Conservation (phyloP, 2,329 filamentous ascomycete genomes). For the Paraconiothyrium sp. region DNA sequence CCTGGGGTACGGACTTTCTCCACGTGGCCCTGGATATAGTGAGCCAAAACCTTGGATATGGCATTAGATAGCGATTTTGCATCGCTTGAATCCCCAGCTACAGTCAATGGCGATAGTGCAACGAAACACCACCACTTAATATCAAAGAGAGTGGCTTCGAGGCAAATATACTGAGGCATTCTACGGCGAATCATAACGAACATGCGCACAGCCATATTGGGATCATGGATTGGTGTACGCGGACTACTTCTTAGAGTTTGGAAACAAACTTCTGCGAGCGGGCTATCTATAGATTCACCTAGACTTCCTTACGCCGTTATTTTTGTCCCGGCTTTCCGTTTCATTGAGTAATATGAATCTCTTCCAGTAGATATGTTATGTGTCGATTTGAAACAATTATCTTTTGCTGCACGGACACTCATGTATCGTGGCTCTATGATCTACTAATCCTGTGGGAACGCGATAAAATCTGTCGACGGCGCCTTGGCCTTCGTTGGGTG, state of each 20-base stretch:
- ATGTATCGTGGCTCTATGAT: no score
- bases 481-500: not conserved
- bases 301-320: not conserved
- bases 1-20: conserved; percentile 24
- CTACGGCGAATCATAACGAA: conserved; percentile 60
- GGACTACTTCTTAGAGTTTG: conserved; percentile 59
- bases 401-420: no score
- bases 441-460: not conserved
- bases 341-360: no score
- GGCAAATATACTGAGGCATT: conserved; percentile 57
- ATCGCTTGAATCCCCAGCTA: conserved; percentile 25
- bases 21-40: conserved; percentile 35
- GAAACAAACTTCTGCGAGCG: conserved; percentile 56
- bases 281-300: conserved; percentile 28
- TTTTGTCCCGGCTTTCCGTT: no score
- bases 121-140: conserved; percentile 27
- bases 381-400: no score
- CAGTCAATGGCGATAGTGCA: conserved; percentile 27
- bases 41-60: conserved; percentile 39
- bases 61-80: conserved; percentile 42
- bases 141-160: conserved; percentile 49
- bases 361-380: no score
- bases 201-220: conserved; percentile 56
- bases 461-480: not conserved
- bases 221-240: conserved; percentile 62